Conservation (phyloP, 2,329 filamentous ascomycete species). For the Diaporthe nobilis region DNA sequence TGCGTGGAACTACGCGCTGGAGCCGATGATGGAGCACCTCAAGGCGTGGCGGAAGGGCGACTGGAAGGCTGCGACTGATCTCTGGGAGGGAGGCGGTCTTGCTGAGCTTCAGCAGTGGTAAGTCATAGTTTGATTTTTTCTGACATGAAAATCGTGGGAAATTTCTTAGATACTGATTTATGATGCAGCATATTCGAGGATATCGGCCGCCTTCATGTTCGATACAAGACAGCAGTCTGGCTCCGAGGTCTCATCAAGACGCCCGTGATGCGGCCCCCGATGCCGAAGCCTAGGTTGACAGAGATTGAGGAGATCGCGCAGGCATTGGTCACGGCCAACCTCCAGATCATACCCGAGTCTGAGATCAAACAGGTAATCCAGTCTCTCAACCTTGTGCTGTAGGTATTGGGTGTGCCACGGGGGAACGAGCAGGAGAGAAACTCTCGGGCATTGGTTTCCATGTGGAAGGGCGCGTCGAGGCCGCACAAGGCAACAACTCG, state of each 20-base stretch:
- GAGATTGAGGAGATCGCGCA: conserved; percentile 16
- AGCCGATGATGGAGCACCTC: conserved; percentile 15
- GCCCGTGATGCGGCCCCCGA: conserved; percentile 6
- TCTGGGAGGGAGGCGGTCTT: not conserved
- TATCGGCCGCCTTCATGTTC: not conserved
- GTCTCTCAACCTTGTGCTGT: conserved; percentile 13
- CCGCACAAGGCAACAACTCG: too few species aligned
- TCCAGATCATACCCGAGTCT: not conserved
- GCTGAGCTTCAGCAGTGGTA: conserved; percentile 18
- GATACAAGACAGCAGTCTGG: conserved; percentile 10
- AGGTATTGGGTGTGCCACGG: not conserved
- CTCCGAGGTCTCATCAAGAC: not conserved
- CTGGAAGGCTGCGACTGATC: conserved; percentile 13
- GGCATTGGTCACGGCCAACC: not conserved
- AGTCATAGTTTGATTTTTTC: not conserved
- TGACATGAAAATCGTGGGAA: too few species aligned
- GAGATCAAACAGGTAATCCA: not conserved
- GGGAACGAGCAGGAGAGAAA: too few species aligned
- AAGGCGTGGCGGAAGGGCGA: conserved; percentile 18
- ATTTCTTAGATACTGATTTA: not conserved
- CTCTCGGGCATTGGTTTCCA: too few species aligned
- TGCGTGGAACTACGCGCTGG: conserved; percentile 1
- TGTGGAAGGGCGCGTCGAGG: too few species aligned
- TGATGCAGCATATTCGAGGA: not conserved
- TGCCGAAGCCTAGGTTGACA: not conserved